Percentiles rank a stretch among this genome's conserved stretches.
These are phyloP conservation scores for Triticum timopheevii DNA, from an alignment of 176 grass and related monocot species.

Conservation along the genomic window DNA sequence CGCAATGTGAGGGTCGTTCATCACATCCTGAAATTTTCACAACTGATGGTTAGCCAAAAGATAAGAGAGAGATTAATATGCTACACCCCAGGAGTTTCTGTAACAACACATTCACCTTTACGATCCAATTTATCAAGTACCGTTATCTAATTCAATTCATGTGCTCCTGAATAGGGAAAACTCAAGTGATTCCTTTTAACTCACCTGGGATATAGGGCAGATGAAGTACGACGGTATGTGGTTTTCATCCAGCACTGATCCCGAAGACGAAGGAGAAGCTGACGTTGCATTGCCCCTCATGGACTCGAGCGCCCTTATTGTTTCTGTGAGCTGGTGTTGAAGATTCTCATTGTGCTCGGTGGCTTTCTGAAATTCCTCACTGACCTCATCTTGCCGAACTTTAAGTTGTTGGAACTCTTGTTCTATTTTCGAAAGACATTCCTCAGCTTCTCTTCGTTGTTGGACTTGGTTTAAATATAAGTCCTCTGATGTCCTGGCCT, in stretches of 20 bases:
- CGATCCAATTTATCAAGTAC: background rate
- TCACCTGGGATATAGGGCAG: conserved; percentile 45
- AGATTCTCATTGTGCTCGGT: conserved; percentile 31
- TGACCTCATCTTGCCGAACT: conserved; percentile 11
- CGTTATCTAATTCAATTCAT: background rate
- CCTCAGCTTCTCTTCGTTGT: conserved; percentile 9
- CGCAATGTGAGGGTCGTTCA: conserved; percentile 42
- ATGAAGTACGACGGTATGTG: conserved; percentile 28
- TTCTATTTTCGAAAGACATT: conserved; percentile 35
- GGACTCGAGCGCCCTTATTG: conserved; percentile 19
- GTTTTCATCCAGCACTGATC: conserved; percentile 23
- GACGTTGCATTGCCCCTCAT: conserved; percentile 10
- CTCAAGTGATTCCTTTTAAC: background rate
- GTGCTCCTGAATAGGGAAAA: background rate
- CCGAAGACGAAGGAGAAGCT: conserved; percentile 37
- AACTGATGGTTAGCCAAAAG: background rate
- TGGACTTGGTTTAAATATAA: conserved; percentile 2
- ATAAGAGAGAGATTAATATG: background rate
- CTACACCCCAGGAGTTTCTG: background rate
- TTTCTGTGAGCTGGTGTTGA: conserved; percentile 38
- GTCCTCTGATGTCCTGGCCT: conserved; percentile 40
- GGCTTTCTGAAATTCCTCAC: conserved; percentile 21
- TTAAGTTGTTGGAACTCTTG: conserved; percentile 33
- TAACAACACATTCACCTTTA: background rate
- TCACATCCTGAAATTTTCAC: conserved; percentile 36